Evolutionary conservation across 306 rosid species (phyloP), one percentile per base, ranked within the genome.

Genomic region (Fragaria nilgerrensis): DNA sequence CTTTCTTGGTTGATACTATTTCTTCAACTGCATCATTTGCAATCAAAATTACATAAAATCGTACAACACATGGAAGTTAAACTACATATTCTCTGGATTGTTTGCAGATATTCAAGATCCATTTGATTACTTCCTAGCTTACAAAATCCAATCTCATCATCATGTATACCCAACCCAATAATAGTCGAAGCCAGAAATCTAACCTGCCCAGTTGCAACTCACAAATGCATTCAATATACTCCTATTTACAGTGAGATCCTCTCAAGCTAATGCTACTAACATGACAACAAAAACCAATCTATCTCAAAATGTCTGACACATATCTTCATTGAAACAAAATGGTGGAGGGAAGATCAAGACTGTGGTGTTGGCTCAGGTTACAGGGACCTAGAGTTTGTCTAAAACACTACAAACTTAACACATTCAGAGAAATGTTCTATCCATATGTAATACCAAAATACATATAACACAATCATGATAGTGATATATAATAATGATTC

Each of bases 1-100:
- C 85, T 88, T 91, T 36, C 96, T 84, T 14, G 84, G 89, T 77
- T 89, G 96, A 81, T 89, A 87, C 86, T 88, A 90, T 75, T 89
- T 94, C 87, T 86, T 82, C 82, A 88, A 64, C 96, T 90, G 88
- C 82, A 80, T 59, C 36, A 81, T 50, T 63, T 41, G 56, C 72
- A 82, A 43, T 29, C 39, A 66, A 52, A 72, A 3, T 15, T 63
- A 2, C 16, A 4, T 4, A 44, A 41, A 59, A 7, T n/a, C 22
- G 29, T 56, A 22, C 62, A 1, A 4, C 5, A 59, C 16, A 23
- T 4, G 32, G 16, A 70, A 37, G 64, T 25, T 47, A 41, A 75
- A 5, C 25, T 19, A 5, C 22, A 15, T 32, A 13, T 7, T 72
- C 17, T 58, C 32, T 58, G 32, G 32, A 23, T 12, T 23, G 15